Conservation (phyloP, 73 alveolate species). For the Paramecium biaurelia region DNA sequence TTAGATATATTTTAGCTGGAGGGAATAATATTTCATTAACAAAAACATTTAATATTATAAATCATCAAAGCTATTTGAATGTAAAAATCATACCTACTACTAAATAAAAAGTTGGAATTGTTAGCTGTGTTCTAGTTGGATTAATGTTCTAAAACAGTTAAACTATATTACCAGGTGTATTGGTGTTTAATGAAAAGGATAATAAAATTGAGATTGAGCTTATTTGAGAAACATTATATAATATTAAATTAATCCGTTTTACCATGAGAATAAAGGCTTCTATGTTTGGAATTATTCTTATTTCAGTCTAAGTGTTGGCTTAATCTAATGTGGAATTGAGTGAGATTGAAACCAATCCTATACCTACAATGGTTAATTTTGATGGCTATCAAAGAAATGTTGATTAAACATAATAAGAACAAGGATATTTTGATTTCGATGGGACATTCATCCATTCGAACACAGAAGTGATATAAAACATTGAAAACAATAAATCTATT, state of each 20-base stretch:
- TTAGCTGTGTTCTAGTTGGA: not conserved
- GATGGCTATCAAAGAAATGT: not conserved
- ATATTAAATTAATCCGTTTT: not conserved
- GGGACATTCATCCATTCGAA: not conserved
- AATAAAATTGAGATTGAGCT: not conserved
- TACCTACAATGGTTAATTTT: not conserved
- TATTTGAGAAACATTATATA: not conserved
- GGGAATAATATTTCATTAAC: not conserved
- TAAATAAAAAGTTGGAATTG: not conserved
- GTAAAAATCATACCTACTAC: not conserved
- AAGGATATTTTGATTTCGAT: not conserved
- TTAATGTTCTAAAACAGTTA: not conserved
- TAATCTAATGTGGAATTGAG: not conserved
- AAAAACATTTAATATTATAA: not conserved
- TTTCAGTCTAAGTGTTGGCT: not conserved
- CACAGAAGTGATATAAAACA: not conserved
- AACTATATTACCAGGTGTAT: not conserved
- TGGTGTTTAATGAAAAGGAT: not conserved
- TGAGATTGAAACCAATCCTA: constrained; percentile 1
- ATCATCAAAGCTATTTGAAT: not conserved
- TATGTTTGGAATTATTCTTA: not conserved
- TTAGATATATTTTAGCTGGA: not conserved
- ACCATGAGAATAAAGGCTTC: not conserved
- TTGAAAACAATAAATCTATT: not conserved
- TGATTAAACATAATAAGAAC: not conserved